Conservation (phyloP, 208 protist genomes). For the Ichthyophonus hoferi region DNA sequence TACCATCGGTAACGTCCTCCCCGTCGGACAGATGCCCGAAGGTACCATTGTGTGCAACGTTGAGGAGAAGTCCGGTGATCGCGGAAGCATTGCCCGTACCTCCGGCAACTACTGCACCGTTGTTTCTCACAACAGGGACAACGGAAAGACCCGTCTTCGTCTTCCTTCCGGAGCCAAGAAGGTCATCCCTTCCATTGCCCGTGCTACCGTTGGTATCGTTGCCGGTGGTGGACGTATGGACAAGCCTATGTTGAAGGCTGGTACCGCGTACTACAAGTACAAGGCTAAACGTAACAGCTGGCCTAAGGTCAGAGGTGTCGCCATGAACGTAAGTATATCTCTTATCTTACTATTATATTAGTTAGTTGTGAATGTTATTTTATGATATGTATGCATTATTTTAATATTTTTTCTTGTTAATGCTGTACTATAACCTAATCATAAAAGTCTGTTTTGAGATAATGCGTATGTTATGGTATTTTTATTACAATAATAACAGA, state of each 20-base stretch:
- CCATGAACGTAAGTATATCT: constrained; percentile 81
- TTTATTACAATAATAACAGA: too few relatives aligned
- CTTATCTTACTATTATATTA: too few relatives aligned
- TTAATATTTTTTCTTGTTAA: too few relatives aligned
- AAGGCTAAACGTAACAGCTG: constrained; percentile 96
- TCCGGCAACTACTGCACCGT: constrained; percentile 94
- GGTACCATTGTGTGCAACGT: constrained; percentile 99
- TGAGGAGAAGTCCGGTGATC: constrained; percentile 90
- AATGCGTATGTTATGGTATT: too few relatives aligned
- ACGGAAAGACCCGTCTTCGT: constrained; percentile 88
- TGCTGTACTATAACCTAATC: too few relatives aligned
- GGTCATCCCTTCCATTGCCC: constrained; percentile 77
- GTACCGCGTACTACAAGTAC: constrained; percentile 95
- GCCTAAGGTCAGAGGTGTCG: constrained; percentile 96
- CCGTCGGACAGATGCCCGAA: constrained; percentile 90
- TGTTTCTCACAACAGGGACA: constrained; percentile 91
- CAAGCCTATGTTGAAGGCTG: constrained; percentile 99
- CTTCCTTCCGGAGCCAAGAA: constrained; percentile 97
- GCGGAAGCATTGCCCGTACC: constrained; percentile 83
- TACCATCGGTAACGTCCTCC: constrained; percentile 94
- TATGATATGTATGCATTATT: too few relatives aligned
- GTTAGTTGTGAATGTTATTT: too few relatives aligned
- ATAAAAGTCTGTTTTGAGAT: too few relatives aligned
- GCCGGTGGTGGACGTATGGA: constrained; percentile 97
- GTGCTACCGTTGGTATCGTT: constrained; percentile 96